Evolutionary conservation across 208 protist species (phyloP).

Genomic region (Acanthamoeba royreba): DNA sequence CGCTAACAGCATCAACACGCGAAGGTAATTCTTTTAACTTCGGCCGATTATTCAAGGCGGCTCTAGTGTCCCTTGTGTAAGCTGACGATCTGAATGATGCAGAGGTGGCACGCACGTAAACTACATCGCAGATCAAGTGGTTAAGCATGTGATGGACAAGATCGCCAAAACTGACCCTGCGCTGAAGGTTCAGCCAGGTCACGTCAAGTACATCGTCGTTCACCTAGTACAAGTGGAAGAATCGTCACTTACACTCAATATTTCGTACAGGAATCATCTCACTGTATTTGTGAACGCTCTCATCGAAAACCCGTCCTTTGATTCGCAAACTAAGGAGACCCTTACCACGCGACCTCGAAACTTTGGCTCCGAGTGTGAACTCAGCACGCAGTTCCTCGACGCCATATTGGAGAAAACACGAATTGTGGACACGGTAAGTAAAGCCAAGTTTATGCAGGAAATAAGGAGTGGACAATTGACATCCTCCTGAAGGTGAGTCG

Average conservation of each 20-base stretch:
- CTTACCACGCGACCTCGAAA: constrained; percentile 90
- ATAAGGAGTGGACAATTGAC: constrained; percentile 56
- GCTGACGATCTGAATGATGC: too few species aligned
- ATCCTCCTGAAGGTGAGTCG: constrained; percentile 92
- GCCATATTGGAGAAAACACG: not conserved
- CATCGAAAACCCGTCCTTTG: constrained; percentile 99
- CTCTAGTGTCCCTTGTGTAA: too few species aligned
- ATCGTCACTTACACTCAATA: too few species aligned
- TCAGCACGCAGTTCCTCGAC: constrained; percentile 94
- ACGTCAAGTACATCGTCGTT: not conserved
- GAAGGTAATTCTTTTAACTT: not conserved
- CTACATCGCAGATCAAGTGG: not conserved
- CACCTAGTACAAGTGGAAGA: too few species aligned
- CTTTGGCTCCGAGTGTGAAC: constrained; percentile 96
- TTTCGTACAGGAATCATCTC: constrained; percentile 93
- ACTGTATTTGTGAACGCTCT: constrained; percentile 98
- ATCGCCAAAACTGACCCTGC: constrained; percentile 89
- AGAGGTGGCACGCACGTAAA: constrained; percentile 99
- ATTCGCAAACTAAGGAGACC: constrained; percentile 99
- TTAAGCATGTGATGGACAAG: constrained; percentile 92
- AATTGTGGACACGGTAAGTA: not conserved
- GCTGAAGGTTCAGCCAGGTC: constrained; percentile 80
- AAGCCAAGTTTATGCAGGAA: too few species aligned
- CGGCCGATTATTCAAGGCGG: too few species aligned
- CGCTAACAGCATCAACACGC: constrained; percentile 99